These are phyloP conservation scores for Xylariaceae sp. DNA, from an alignment of 2,329 filamentous ascomycete genomes.

Conservation along the genomic window DNA sequence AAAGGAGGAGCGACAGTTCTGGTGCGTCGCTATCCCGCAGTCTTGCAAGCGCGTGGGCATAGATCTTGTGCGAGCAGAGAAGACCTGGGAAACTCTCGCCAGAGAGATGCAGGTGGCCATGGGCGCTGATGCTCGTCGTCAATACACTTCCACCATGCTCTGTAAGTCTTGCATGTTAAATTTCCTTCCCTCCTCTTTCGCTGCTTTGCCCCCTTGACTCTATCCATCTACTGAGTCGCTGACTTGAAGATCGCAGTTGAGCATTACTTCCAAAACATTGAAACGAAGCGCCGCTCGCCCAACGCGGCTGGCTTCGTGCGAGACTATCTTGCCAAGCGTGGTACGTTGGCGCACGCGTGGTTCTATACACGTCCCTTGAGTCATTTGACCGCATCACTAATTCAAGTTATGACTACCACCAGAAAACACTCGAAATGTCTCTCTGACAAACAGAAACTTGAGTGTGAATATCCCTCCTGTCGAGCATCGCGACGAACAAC, in stretches of 20 bases:
- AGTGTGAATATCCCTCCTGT: background rate
- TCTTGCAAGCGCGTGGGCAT: constrained; percentile 34
- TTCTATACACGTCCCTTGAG: background rate
- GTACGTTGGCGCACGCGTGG: constrained; percentile 13
- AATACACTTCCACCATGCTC: constrained; percentile 38
- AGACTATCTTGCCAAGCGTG: constrained; percentile 28
- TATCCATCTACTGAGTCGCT: background rate
- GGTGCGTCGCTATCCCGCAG: constrained; percentile 37
- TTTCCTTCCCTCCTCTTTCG: background rate
- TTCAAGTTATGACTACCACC: background rate
- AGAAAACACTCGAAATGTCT: background rate
- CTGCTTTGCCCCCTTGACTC: background rate
- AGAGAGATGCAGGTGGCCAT: constrained; percentile 36
- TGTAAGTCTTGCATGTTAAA: constrained; percentile 32
- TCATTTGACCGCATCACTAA: background rate
- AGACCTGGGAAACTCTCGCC: constrained; percentile 37
- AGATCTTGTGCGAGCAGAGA: constrained; percentile 26
- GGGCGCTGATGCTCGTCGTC: constrained; percentile 34
- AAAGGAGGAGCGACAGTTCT: constrained; percentile 47
- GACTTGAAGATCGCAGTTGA: constrained; percentile 33
- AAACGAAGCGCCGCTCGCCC: constrained; percentile 35
- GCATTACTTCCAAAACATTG: constrained; percentile 42
- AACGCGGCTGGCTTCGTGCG: constrained; percentile 34
- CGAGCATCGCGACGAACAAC: no score
- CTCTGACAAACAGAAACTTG: background rate